These are phyloP conservation scores for Cercospora canescens DNA, from an alignment of 2,329 filamentous ascomycete species.

Conservation along the genomic window DNA sequence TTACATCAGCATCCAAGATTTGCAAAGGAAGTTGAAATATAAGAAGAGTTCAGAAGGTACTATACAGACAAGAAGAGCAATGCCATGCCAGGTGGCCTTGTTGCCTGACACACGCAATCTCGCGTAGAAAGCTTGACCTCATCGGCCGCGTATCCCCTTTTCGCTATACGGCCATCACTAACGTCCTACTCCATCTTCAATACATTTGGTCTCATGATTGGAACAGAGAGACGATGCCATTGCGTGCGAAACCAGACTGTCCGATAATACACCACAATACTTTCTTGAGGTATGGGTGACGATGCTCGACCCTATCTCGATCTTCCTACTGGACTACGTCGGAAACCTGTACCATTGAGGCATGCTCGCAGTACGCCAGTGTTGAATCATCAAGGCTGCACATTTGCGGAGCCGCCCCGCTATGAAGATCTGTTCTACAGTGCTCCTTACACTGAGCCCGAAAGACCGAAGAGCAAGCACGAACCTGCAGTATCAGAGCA, in stretches of 20 bases:
- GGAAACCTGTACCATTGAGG: conserved; percentile 2
- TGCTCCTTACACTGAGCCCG: not conserved
- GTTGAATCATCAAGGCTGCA: no score
- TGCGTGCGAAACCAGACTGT: not conserved
- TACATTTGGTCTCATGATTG: not conserved
- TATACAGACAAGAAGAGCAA: not conserved
- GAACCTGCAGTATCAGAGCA: not conserved
- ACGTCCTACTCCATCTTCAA: not conserved
- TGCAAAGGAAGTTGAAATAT: not conserved
- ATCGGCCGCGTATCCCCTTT: not conserved
- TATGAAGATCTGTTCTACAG: conserved; percentile 4
- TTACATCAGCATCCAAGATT: no score
- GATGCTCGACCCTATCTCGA: not conserved
- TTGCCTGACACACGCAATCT: conserved; percentile 5
- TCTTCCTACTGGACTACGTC: not conserved
- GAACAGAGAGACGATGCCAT: not conserved
- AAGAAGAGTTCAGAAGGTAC: no score
- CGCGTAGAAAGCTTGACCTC: conserved; percentile 4
- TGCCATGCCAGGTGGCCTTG: not conserved
- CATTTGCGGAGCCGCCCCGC: not conserved
- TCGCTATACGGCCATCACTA: not conserved
- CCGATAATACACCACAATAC: not conserved
- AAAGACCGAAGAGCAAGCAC: not conserved
- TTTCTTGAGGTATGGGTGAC: not conserved
- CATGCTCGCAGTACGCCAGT: conserved; percentile 7